These are phyloP conservation scores for Claviceps sp. DNA, from an alignment of 2,329 filamentous ascomycete genomes.

Conservation along the genomic window DNA sequence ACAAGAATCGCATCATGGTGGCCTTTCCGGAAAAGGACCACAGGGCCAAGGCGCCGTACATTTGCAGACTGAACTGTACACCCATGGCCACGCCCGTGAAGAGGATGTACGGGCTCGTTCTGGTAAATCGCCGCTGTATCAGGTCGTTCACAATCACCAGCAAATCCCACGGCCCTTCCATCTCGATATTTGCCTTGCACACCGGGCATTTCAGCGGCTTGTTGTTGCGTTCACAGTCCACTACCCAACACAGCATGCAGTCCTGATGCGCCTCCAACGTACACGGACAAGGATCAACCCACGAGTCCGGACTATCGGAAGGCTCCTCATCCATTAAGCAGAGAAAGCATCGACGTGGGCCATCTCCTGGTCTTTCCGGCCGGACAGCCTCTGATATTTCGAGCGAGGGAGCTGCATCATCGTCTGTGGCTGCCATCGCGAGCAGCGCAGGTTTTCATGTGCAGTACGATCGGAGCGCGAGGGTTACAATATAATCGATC, in stretches of 20 bases:
- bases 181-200: slow-evolving; percentile 69
- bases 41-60: slow-evolving; percentile 39
- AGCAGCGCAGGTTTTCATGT: neutral
- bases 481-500: neutral
- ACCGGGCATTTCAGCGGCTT: slow-evolving; percentile 72
- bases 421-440: slow-evolving; percentile 2
- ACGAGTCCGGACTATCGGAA: slow-evolving; percentile 36
- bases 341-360: slow-evolving; percentile 44
- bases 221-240: slow-evolving; percentile 61
- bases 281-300: slow-evolving; percentile 85
- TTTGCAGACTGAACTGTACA: slow-evolving; percentile 36
- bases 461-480: neutral
- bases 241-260: slow-evolving; percentile 84
- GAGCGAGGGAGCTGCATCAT: slow-evolving; percentile 5
- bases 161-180: slow-evolving; percentile 62
- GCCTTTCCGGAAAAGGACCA: slow-evolving; percentile 38
- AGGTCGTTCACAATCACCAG: slow-evolving; percentile 54
- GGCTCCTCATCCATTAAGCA: slow-evolving; percentile 46
- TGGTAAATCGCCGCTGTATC: slow-evolving; percentile 40
- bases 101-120: slow-evolving; percentile 49
- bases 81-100: slow-evolving; percentile 42
- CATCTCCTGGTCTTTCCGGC: slow-evolving; percentile 11
- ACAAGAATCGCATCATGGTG: slow-evolving; percentile 28
- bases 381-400: slow-evolving; percentile 8
- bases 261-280: slow-evolving; percentile 82